These are phyloP conservation scores for Arthrinium puccinioides DNA, from an alignment of 2,329 filamentous ascomycete genomes.

Conservation along the genomic window DNA sequence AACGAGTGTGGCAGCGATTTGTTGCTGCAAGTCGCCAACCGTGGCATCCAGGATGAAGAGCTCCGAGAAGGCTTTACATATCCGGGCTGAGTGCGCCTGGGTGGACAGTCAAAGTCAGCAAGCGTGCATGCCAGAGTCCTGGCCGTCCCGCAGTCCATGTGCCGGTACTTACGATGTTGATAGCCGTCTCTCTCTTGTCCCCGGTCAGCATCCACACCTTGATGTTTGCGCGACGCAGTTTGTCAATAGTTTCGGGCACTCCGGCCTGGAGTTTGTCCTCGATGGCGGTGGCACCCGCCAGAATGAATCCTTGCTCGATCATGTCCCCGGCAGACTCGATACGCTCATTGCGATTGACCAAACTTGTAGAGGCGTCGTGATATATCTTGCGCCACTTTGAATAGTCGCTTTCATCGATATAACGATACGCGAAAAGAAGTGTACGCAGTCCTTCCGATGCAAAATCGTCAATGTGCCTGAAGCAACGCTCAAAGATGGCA, in stretches of 20 bases:
- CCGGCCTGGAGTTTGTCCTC: slow-evolving; percentile 89
- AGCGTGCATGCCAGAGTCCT: no score
- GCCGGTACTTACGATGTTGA: no score
- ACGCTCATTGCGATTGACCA: slow-evolving; percentile 69
- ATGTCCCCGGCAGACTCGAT: slow-evolving; percentile 76
- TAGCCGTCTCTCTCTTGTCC: slow-evolving; percentile 86
- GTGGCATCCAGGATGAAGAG: slow-evolving; percentile 67
- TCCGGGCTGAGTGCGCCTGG: slow-evolving; percentile 77
- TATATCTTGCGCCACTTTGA: slow-evolving; percentile 69
- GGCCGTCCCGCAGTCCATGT: no score
- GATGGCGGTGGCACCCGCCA: slow-evolving; percentile 84
- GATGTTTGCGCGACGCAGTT: slow-evolving; percentile 79
- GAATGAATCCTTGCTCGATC: slow-evolving; percentile 74
- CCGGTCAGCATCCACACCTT: slow-evolving; percentile 97
- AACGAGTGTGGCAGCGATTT: slow-evolving; percentile 58
- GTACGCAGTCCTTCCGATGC: slow-evolving; percentile 83
- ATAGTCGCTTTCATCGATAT: slow-evolving; percentile 70
- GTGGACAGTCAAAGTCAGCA: no score
- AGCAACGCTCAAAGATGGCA: slow-evolving; percentile 73
- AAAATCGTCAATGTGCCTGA: slow-evolving; percentile 84
- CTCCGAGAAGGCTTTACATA: slow-evolving; percentile 66
- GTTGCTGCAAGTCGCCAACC: slow-evolving; percentile 56
- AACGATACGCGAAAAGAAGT: slow-evolving; percentile 74
- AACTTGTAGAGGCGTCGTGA: slow-evolving; percentile 72
- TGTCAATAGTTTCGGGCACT: slow-evolving; percentile 88